Base-by-base conservation (phyloP, 148 eudicot species). In the Dysphania ambrosioides region DNA sequence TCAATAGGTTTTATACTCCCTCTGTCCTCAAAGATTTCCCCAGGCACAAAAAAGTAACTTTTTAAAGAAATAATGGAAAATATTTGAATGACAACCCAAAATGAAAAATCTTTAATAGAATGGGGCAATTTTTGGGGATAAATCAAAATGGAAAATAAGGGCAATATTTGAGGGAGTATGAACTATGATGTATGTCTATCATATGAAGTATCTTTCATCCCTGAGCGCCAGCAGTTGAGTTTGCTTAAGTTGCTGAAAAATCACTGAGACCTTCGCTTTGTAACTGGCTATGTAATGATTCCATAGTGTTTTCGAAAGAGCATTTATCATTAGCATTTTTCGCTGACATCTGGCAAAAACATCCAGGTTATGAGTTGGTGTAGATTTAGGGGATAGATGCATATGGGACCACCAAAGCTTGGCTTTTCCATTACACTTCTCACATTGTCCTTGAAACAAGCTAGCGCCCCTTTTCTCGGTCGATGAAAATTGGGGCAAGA, bases 311-410 rank as follows among this genome's bases (percentile, higher is more conserved):
- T 51, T 87, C 90, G 1, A 96, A 81, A 8, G 98, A 97, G 65
- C 98, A 95, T 75, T 86, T 85, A 79, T 95, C 71, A 41, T 87
- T 92, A 66, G 87, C 88, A 90, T 88, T 85, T 59, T 77, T 60
- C 0, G 93, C 77, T 29, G 92, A 81, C 18, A 55, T 82, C 73
- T 94, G 98, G 66, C 98, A 94, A 68, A 94, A 94, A 80, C 98
- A 94, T 78, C 91, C 98, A 3, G 98, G 96, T 97, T 97, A 91
- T 26, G 98, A 90, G 78, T 94, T 94, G 0, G 98, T 91, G 68
- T 94, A 94, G 76, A 94, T 80, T 94, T 97, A 0, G 97, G 97
- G 19, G 85, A 38, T 16, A 87, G 78, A 66, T 97, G 86, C 70
- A 91, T 88, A 57, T 91, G 97, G 30, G 98, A 57, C 96, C 90